Percentiles rank a stretch among this genome's conserved stretches.
Evolutionary conservation across 495 filamentous ascomycete species (phyloP).

Genomic region (Penicillium robsamsonii): DNA sequence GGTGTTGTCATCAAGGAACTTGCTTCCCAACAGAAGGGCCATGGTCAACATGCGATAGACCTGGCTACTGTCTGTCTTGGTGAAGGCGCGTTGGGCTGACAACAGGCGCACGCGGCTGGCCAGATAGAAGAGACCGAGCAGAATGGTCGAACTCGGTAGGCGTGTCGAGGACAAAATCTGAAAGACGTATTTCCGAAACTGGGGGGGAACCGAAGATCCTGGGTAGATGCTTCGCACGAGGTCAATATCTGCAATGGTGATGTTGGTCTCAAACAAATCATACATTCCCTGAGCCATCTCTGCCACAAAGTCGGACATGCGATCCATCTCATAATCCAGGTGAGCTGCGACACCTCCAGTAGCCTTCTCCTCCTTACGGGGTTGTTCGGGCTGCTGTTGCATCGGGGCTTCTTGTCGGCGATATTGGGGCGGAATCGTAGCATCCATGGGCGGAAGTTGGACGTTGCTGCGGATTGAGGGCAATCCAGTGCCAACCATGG

Average conservation of each 20-base stretch:
- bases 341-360: constrained; percentile 90
- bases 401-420: constrained; percentile 41
- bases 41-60: constrained; percentile 91
- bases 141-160: constrained; percentile 90
- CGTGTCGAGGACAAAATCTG: constrained; percentile 93
- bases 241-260: constrained; percentile 71
- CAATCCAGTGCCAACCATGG: constrained; percentile 33
- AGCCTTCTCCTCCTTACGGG: constrained; percentile 52
- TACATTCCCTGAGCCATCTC: constrained; percentile 86
- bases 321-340: constrained; percentile 97
- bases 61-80: constrained; percentile 61
- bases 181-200: constrained; percentile 92
- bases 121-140: constrained; percentile 89
- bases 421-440: constrained; percentile 43
- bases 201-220: constrained; percentile 62
- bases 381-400: constrained; percentile 38
- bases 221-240: constrained; percentile 73
- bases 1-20: constrained; percentile 98
- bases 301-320: constrained; percentile 97
- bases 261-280: constrained; percentile 58
- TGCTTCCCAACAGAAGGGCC: constrained; percentile 86
- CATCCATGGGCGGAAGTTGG: constrained; percentile 46
- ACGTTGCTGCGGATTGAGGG: constrained; percentile 46
- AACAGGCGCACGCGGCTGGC: constrained; percentile 77
- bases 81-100: constrained; percentile 52